Conservation (phyloP, 2,329 filamentous ascomycete genomes). For the Pseudocercospora pini-densiflorae region DNA sequence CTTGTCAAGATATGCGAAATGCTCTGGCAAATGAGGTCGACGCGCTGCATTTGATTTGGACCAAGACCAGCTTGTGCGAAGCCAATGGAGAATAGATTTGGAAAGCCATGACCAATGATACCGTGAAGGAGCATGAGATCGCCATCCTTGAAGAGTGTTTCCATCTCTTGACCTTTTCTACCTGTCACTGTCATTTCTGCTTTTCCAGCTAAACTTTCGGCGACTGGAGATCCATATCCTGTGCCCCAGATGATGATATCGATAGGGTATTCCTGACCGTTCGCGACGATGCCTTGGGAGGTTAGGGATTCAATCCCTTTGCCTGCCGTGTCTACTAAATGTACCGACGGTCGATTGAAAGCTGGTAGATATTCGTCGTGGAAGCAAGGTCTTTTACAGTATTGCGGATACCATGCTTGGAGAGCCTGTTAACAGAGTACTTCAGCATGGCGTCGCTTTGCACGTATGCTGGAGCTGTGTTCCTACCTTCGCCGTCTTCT, state of each 20-base stretch:
- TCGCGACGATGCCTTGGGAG: constrained; percentile 51
- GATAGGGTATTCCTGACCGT: constrained; percentile 53
- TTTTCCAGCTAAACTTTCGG: constrained; percentile 35
- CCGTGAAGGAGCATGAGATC: constrained; percentile 58
- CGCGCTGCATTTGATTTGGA: constrained; percentile 46
- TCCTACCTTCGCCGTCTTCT: constrained; percentile 24
- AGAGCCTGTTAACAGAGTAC: constrained; percentile 38
- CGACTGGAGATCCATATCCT: constrained; percentile 43
- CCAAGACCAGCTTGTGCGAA: constrained; percentile 48
- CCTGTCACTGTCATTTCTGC: constrained; percentile 41
- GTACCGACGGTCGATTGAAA: constrained; percentile 64
- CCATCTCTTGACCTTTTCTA: constrained; percentile 46
- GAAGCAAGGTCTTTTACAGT: constrained; percentile 65
- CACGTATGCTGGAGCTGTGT: neutral
- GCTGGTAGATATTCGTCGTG: constrained; percentile 41
- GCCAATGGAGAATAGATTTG: constrained; percentile 58
- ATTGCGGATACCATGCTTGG: constrained; percentile 63
- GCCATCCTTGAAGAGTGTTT: constrained; percentile 46
- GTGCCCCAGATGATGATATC: constrained; percentile 54
- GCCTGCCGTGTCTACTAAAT: constrained; percentile 63
- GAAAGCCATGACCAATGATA: constrained; percentile 53
- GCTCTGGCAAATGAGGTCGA: constrained; percentile 49
- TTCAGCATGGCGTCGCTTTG: neutral
- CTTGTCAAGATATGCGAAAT: constrained; percentile 49
- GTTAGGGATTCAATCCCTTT: constrained; percentile 56